These are phyloP conservation scores for Blastobotrys terrestris DNA, from an alignment of 805 yeast genomes.

Conservation along the genomic window DNA sequence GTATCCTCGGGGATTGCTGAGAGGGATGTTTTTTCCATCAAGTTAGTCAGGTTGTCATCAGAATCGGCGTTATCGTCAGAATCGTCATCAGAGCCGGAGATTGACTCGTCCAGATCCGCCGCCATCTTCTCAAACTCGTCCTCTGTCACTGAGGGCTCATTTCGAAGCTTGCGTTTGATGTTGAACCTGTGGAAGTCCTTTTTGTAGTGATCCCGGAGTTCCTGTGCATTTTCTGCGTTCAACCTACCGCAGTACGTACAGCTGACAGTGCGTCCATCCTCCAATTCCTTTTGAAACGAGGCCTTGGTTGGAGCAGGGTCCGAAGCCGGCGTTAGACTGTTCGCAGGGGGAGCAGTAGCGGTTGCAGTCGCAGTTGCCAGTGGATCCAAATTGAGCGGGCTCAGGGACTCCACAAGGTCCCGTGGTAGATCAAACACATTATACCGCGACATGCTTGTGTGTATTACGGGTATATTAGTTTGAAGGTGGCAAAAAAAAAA, in stretches of 20 bases:
- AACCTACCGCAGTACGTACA: conserved; percentile 16
- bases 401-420: background rate
- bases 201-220: conserved; percentile 42
- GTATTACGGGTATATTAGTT: background rate
- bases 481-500: too few relatives aligned
- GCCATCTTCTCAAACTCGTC: conserved; percentile 52
- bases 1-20: conserved; percentile 10
- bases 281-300: background rate
- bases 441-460: background rate
- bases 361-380: background rate
- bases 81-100: conserved; percentile 51
- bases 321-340: background rate
- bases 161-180: conserved; percentile 44
- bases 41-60: conserved; percentile 7
- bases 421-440: background rate
- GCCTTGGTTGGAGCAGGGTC: background rate
- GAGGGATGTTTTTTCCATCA: conserved; percentile 8
- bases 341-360: background rate
- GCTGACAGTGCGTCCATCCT: conserved; percentile 1
- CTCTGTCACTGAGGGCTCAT: conserved; percentile 44
- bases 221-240: conserved; percentile 1
- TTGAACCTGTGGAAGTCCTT: conserved; percentile 57
- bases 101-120: conserved; percentile 39
- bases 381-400: background rate
- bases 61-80: conserved; percentile 30